Evolutionary conservation across 2,329 filamentous ascomycete genomes (phyloP).

Genomic region (Pseudopyrenochaeta lycopersici): DNA sequence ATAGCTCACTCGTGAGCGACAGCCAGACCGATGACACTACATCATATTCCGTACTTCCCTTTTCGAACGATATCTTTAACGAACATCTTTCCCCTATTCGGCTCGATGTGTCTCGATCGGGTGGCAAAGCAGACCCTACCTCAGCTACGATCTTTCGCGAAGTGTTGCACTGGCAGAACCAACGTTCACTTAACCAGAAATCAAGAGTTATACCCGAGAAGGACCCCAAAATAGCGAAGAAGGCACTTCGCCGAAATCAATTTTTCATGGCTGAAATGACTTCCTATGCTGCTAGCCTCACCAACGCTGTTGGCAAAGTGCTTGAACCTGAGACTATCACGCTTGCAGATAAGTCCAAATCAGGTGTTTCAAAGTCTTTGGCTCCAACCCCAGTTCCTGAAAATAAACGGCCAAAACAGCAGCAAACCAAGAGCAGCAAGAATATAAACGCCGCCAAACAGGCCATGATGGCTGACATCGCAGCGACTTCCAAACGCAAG

Average conservation of each 20-base stretch:
- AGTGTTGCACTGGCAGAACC: constrained; percentile 71
- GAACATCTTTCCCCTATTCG: constrained; percentile 57
- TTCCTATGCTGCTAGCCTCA: constrained; percentile 22
- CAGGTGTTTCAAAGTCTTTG: constrained; percentile 14
- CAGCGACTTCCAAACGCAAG: constrained; percentile 52
- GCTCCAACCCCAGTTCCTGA: constrained; percentile 18
- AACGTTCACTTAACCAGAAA: constrained; percentile 59
- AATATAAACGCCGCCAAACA: constrained; percentile 52
- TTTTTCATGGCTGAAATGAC: constrained; percentile 28
- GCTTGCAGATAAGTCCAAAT: constrained; percentile 38
- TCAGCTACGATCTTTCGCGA: constrained; percentile 58
- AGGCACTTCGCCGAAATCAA: constrained; percentile 23
- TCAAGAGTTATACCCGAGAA: constrained; percentile 35
- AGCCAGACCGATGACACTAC: constrained; percentile 12
- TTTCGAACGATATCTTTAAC: constrained; percentile 59
- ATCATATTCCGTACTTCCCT: constrained; percentile 54
- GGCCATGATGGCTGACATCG: constrained; percentile 55
- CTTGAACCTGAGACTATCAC: constrained; percentile 27
- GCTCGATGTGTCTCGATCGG: constrained; percentile 44
- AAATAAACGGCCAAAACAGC: constrained; percentile 29
- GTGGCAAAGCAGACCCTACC: constrained; percentile 33
- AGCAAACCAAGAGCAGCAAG: constrained; percentile 35
- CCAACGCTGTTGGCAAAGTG: constrained; percentile 24
- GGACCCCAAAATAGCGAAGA: constrained; percentile 45
- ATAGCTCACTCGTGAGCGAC: constrained; percentile 2